Evolutionary conservation across 2,329 filamentous ascomycete species (phyloP), one percentile per base, ranked within the genome.

Genomic region (Hymenoscyphus albidus): DNA sequence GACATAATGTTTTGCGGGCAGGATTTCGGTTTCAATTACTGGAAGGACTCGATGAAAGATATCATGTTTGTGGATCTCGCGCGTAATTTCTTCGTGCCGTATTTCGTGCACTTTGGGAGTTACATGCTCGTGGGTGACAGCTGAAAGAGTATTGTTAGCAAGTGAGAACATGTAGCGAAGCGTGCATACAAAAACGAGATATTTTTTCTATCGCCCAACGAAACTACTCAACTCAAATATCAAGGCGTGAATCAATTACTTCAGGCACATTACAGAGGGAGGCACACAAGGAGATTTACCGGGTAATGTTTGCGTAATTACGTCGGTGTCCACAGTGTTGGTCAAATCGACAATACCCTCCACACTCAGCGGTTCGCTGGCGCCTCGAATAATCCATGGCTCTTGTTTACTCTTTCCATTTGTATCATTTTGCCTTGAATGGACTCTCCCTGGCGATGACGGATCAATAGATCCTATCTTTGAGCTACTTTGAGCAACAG

Each of bases 31-130:
- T 61, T 85, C 80, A 35, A 81, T 76, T 27, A 85, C 77, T 2
- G 83, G 83, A n/a, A 82, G 79, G 32, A 83, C 76, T 32, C 80
- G 79, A 65, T 85, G 82, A 68, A 79, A 80, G 42, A 82, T 73
- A 66, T 84, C 79, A 70, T 85, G 78, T 40, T 80, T 80, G 73
- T 85, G 83, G 40, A 83, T 82, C 65, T 85, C 83, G 44, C 82
- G 80, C 6, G 78, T 80, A 60, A 84, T 80, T 27, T 71, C 69
- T 68, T 83, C 78, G 67, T 83, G 75, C 16, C 78, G 70, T 56
- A 84, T 76, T 59, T 83, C 76, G 65, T 82, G 81, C 12, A 77
- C 70, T 14, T 78, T 71, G 3, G 78, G 76, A 16, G 76, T 75
- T 48, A 84, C 73, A 0, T 77, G 75, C 68, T 85, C 81, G 65